These are phyloP conservation scores for Pyrrhoderma lamaoense DNA, from an alignment of 1,284 basidiomycete genomes.

Conservation along the genomic window DNA sequence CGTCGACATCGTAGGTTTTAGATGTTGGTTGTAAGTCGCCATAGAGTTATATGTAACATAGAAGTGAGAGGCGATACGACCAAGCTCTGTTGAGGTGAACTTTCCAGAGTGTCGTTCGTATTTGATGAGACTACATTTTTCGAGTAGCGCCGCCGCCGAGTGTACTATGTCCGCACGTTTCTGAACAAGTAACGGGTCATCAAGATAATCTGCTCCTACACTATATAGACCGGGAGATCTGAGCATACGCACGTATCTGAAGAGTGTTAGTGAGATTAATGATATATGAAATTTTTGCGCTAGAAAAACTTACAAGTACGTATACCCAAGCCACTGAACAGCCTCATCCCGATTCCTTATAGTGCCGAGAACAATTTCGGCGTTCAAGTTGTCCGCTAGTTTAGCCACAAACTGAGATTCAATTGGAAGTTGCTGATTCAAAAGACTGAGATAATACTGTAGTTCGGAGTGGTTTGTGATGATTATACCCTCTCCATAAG, in stretches of 20 bases:
- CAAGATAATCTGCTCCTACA: conserved; percentile 86
- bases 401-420: conserved; percentile 93
- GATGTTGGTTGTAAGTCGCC: conserved; percentile 94
- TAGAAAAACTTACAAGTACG: conserved; percentile 68
- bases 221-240: conserved; percentile 85
- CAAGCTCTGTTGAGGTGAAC: conserved; percentile 89
- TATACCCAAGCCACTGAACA: conserved; percentile 95
- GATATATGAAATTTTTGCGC: conserved; percentile 7
- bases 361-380: conserved; percentile 94
- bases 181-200: conserved; percentile 81
- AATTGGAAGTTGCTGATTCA: conserved; percentile 96
- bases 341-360: conserved; percentile 95
- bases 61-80: conserved; percentile 93
- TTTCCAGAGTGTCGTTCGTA: conserved; percentile 88
- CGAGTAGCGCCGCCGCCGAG: conserved; percentile 88
- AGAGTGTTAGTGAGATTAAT: conserved; percentile 10
- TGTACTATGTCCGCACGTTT: conserved; percentile 94
- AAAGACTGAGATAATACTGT: conserved; percentile 90
- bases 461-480: conserved; percentile 97
- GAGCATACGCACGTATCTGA: conserved; percentile 93
- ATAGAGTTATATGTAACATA: conserved; percentile 96
- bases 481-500: conserved; percentile 96
- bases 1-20: conserved; percentile 80
- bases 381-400: conserved; percentile 94
- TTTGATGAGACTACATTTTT: conserved; percentile 91